These are phyloP conservation scores for Globisporangium radiosum DNA, from an alignment of 352 stramenopile genomes.

Conservation along the genomic window DNA sequence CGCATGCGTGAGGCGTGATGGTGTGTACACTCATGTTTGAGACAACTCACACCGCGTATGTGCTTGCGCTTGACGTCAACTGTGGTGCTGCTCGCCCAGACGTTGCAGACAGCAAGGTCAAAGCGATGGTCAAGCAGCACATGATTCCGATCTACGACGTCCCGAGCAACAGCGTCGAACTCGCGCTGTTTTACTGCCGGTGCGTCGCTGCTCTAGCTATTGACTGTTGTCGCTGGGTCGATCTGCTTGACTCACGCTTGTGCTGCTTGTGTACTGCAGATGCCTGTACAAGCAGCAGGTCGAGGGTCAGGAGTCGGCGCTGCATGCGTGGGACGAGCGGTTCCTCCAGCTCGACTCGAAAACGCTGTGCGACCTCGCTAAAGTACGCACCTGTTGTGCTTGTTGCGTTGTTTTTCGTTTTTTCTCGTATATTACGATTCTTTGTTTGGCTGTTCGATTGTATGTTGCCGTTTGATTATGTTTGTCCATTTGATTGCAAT, in stretches of 20 bases:
- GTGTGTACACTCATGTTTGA: not conserved
- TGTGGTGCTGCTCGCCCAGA: conserved; percentile 17
- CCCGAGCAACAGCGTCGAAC: conserved; percentile 58
- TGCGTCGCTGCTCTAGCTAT: conserved; percentile 11
- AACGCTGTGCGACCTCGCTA: conserved; percentile 70
- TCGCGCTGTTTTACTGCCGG: conserved; percentile 71
- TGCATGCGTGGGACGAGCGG: conserved; percentile 57
- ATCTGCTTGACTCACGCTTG: not conserved
- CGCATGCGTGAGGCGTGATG: not conserved
- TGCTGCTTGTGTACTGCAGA: conserved; percentile 16
- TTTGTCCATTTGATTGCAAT: not conserved
- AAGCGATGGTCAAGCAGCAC: conserved; percentile 51
- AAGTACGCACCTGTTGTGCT: conserved; percentile 18
- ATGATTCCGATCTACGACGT: conserved; percentile 73
- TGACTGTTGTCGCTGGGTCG: not conserved
- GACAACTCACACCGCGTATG: no score
- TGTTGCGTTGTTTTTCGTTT: not conserved
- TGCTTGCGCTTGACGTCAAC: no score
- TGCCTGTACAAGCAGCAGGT: conserved; percentile 77
- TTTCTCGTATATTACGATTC: no score
- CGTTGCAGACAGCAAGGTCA: conserved; percentile 41
- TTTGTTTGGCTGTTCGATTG: no score
- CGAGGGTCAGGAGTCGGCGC: conserved; percentile 42
- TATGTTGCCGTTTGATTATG: no score
- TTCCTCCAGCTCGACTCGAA: conserved; percentile 75